These are phyloP conservation scores for Lactarius tabidus DNA, from an alignment of 768 basidiomycete species.

Conservation along the genomic window DNA sequence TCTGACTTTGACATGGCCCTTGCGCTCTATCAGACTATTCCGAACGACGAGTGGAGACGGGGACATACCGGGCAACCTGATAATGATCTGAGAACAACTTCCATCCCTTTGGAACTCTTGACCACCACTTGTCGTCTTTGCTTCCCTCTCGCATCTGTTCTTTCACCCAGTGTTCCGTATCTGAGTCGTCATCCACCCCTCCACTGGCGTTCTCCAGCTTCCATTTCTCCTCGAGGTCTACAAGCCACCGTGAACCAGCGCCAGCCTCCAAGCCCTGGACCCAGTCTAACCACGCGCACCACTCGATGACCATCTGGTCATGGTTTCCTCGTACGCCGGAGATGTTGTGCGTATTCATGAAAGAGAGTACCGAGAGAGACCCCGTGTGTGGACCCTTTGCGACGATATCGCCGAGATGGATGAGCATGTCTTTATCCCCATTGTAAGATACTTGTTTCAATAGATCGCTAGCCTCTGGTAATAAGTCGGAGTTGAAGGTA, in stretches of 20 bases:
- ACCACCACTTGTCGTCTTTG: slow-evolving; percentile 31
- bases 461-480: slow-evolving; percentile 47
- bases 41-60: not conserved
- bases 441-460: slow-evolving; percentile 59
- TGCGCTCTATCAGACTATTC: slow-evolving; percentile 13
- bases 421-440: slow-evolving; percentile 56
- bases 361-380: slow-evolving; percentile 61
- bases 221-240: slow-evolving; percentile 46
- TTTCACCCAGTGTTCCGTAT: slow-evolving; percentile 39
- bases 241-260: slow-evolving; percentile 50
- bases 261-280: slow-evolving; percentile 44
- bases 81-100: slow-evolving; percentile 74
- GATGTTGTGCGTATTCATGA: slow-evolving; percentile 58
- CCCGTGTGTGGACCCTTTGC: slow-evolving; percentile 60
- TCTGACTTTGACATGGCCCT: slow-evolving; percentile 56
- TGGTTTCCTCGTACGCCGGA: slow-evolving; percentile 91
- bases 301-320: slow-evolving; percentile 87
- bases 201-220: slow-evolving; percentile 29
- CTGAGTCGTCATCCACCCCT: slow-evolving; percentile 28
- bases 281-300: slow-evolving; percentile 86
- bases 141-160: not conserved
- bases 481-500: not conserved
- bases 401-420: slow-evolving; percentile 82
- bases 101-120: slow-evolving; percentile 50
- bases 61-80: slow-evolving; percentile 56